A percentile compares a stretch with the other conserved stretches of the same genome.
These are phyloP conservation scores for Platanthera zijinensis DNA, from an alignment of 106 monocot genomes.

Conservation along the genomic window DNA sequence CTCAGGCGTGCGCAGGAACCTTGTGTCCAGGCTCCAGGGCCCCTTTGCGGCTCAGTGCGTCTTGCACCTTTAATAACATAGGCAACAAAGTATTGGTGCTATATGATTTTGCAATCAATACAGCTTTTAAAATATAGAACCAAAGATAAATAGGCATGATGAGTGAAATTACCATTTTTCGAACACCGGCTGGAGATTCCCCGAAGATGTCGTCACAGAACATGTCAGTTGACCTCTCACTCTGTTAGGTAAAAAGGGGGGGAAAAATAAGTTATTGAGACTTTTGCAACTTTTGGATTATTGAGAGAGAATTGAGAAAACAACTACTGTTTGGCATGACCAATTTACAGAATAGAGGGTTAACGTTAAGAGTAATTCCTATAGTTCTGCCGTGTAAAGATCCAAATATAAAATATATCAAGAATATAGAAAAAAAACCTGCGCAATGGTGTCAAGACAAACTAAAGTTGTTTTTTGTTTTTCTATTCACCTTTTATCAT, in stretches of 20 bases:
- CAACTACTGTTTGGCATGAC: neutral
- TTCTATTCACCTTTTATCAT: neutral
- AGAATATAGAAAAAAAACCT: neutral
- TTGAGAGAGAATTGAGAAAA: neutral
- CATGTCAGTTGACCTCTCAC: conserved; percentile 89
- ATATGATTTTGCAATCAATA: neutral
- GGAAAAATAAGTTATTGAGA: neutral
- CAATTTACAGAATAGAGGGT: neutral
- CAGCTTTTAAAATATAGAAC: neutral
- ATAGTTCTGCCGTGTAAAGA: neutral
- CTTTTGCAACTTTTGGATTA: neutral
- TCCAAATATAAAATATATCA: neutral
- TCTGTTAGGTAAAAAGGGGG: conserved; percentile 23
- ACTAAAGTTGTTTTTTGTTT: neutral
- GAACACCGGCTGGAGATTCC: conserved; percentile 74
- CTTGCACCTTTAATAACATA: no score
- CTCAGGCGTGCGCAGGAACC: no score
- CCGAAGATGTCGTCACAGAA: conserved; percentile 97
- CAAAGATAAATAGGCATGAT: neutral
- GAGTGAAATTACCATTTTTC: conserved; percentile 46
- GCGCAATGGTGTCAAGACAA: neutral
- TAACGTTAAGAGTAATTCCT: neutral
- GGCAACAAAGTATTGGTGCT: neutral
- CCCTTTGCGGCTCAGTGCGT: no score
- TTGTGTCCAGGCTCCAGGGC: no score